Evolutionary conservation across 1,284 basidiomycete species (phyloP).

Genomic region (Golubevia pallescens): DNA sequence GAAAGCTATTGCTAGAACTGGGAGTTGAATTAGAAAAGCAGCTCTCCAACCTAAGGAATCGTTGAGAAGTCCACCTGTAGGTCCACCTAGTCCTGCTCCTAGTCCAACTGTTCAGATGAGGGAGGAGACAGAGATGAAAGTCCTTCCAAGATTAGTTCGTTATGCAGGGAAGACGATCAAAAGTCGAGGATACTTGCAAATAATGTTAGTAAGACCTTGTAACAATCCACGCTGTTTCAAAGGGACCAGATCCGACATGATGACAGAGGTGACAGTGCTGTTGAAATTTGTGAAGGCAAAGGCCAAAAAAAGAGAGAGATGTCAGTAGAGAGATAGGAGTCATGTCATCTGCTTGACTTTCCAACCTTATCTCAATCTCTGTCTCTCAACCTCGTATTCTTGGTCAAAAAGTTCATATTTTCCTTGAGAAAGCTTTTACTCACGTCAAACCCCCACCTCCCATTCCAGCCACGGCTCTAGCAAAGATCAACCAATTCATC

Average conservation of each 20-base stretch:
- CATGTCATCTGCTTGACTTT: too few species aligned
- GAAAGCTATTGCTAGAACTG: constrained; percentile 40
- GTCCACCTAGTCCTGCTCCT: constrained; percentile 54
- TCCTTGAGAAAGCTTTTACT: too few species aligned
- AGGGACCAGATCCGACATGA: constrained; percentile 57
- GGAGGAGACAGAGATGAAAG: too few species aligned
- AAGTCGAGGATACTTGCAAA: too few species aligned
- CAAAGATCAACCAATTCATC: constrained; percentile 49
- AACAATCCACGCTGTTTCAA: constrained; percentile 52
- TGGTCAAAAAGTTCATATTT: too few species aligned
- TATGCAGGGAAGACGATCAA: too few species aligned
- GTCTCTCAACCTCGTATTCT: too few species aligned
- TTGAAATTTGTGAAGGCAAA: constrained; percentile 3
- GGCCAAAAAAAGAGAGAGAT: constrained; percentile 4
- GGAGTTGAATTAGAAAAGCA: constrained; percentile 58
- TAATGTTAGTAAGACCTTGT: constrained; percentile 60
- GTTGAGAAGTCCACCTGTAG: constrained; percentile 57
- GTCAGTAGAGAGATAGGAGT: neutral
- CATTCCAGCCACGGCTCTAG: constrained; percentile 47
- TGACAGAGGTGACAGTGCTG: constrained; percentile 48
- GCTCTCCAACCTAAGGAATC: constrained; percentile 60
- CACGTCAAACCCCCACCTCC: constrained; percentile 48
- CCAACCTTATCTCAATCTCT: too few species aligned
- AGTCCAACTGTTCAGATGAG: too few species aligned
- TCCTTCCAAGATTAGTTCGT: too few species aligned